Evolutionary conservation across 2,329 filamentous ascomycete species (phyloP).

Genomic region (Clonostachys chloroleuca): DNA sequence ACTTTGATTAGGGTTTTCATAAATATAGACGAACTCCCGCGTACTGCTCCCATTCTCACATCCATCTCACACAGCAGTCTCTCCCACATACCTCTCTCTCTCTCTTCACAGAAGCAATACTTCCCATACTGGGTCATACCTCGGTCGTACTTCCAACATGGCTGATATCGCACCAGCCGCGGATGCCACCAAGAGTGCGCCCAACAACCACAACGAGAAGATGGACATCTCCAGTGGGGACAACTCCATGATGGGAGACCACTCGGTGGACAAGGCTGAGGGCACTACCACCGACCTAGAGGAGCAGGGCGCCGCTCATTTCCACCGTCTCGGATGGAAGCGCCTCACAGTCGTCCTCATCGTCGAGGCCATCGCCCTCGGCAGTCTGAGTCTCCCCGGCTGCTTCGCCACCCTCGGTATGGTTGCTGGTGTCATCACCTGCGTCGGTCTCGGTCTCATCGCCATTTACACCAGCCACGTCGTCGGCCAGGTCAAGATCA

Average conservation of each 20-base stretch:
- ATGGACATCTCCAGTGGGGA: background rate
- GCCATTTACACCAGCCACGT: constrained; percentile 43
- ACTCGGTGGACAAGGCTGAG: constrained; percentile 33
- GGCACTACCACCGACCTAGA: background rate
- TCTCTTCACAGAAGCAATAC: too few relatives aligned
- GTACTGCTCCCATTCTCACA: too few relatives aligned
- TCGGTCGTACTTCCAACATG: background rate
- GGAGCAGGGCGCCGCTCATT: constrained; percentile 36
- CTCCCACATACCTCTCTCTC: too few relatives aligned
- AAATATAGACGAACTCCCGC: too few relatives aligned
- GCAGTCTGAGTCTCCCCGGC: constrained; percentile 42
- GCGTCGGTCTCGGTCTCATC: constrained; percentile 35
- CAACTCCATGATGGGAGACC: background rate
- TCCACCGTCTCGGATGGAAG: constrained; percentile 53
- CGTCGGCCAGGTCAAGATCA: constrained; percentile 42
- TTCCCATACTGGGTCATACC: background rate
- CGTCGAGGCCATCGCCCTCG: constrained; percentile 54
- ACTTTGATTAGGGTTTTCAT: too few relatives aligned
- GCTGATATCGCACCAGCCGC: background rate
- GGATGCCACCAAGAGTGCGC: background rate
- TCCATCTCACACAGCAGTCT: too few relatives aligned
- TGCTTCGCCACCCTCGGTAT: constrained; percentile 51
- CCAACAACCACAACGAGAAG: background rate
- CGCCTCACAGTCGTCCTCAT: constrained; percentile 50
- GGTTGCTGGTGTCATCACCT: constrained; percentile 40